phyloP scores from a whole-genome alignment of 2,329 filamentous ascomycete species.

The Sarocladium brachiariae region DNA sequence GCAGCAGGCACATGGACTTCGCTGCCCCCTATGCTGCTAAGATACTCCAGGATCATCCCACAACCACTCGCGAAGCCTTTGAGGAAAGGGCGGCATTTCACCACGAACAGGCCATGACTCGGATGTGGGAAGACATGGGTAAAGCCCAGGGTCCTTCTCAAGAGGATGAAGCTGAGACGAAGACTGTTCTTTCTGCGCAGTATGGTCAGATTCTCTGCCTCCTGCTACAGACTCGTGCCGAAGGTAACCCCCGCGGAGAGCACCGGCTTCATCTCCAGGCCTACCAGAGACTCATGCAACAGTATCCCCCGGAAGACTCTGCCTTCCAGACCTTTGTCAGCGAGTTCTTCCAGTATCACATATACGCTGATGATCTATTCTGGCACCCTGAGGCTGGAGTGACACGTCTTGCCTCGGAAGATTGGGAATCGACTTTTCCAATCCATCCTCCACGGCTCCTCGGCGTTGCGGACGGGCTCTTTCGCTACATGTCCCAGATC shows the following conservation, averaged over 20 bases:
- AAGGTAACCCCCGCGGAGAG: slow-evolving; percentile 54
- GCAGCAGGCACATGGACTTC: slow-evolving; percentile 67
- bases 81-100: slow-evolving; percentile 48
- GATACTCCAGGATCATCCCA: slow-evolving; percentile 42
- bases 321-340: slow-evolving; percentile 59
- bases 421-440: slow-evolving; percentile 34
- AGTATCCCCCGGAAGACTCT: slow-evolving; percentile 54
- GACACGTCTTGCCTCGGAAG: slow-evolving; percentile 33
- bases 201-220: slow-evolving; percentile 60
- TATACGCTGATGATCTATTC: slow-evolving; percentile 57
- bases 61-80: slow-evolving; percentile 39
- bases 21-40: slow-evolving; percentile 49
- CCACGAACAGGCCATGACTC: slow-evolving; percentile 46
- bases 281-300: slow-evolving; percentile 64
- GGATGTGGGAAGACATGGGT: slow-evolving; percentile 41
- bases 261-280: slow-evolving; percentile 75
- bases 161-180: slow-evolving; percentile 29
- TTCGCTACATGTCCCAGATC: slow-evolving; percentile 71
- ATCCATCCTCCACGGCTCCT: slow-evolving; percentile 54
- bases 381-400: slow-evolving; percentile 35
- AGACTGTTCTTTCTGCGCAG: slow-evolving; percentile 43
- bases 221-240: slow-evolving; percentile 49
- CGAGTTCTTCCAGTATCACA: slow-evolving; percentile 82
- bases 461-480: slow-evolving; percentile 76
- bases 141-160: slow-evolving; percentile 34